A percentile compares a stretch with the other conserved stretches of the same genome.
phyloP scores from a whole-genome alignment of 2,329 filamentous ascomycete genomes.

The Sclerotinia spermophila region DNA sequence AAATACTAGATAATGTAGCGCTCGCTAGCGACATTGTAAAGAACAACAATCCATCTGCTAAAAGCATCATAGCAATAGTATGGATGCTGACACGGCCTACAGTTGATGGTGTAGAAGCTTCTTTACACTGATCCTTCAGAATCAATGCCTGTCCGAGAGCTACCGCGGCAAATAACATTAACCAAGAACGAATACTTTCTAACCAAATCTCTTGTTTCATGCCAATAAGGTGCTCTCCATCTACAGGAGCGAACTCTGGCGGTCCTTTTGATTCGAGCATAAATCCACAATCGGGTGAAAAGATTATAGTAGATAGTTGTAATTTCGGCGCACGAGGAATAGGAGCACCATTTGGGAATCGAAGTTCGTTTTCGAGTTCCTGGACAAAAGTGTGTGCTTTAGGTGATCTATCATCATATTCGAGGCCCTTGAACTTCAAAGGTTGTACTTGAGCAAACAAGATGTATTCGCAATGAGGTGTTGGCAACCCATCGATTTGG shows the following conservation, averaged over 20 bases:
- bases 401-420: conserved; percentile 36
- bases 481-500: conserved; percentile 55
- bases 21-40: conserved; percentile 52
- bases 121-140: conserved; percentile 61
- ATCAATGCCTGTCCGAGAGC: conserved; percentile 59
- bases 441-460: conserved; percentile 74
- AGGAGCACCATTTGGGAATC: conserved; percentile 57
- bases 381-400: conserved; percentile 42
- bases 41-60: conserved; percentile 60
- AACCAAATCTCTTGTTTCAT: conserved; percentile 59
- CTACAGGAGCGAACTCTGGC: conserved; percentile 49
- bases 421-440: conserved; percentile 24
- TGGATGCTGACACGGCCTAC: conserved; percentile 63
- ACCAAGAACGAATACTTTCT: conserved; percentile 55
- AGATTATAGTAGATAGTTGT: conserved; percentile 60
- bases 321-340: conserved; percentile 51
- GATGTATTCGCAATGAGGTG: conserved; percentile 84
- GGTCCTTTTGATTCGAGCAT: conserved; percentile 63
- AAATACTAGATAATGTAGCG: conserved; percentile 51
- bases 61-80: conserved; percentile 58
- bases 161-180: conserved; percentile 53
- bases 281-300: conserved; percentile 65
- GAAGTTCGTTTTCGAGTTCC: conserved; percentile 60
- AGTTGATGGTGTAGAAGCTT: conserved; percentile 64
- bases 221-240: conserved; percentile 55